Evolutionary conservation across 805 yeast species (phyloP).

Genomic region (Jamesozyma lodderae): DNA sequence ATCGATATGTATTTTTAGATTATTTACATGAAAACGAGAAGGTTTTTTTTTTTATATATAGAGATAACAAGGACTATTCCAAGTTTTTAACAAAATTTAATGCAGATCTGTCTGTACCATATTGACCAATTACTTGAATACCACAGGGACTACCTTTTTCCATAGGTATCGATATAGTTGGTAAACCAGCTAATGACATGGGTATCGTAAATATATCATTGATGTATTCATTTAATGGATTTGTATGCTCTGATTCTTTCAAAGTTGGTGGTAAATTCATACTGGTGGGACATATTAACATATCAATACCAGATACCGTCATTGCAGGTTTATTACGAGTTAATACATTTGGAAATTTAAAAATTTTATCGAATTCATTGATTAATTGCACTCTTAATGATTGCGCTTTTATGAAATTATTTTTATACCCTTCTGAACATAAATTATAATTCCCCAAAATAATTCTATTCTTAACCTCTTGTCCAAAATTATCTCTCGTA

Average conservation of each 20-base stretch:
- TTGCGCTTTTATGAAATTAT: conserved; percentile 72
- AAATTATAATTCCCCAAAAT: conserved; percentile 79
- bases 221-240: conserved; percentile 52
- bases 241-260: conserved; percentile 27
- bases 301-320: conserved; percentile 49
- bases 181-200: conserved; percentile 84
- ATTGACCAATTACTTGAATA: conserved; percentile 77
- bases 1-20: background rate
- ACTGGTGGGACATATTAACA: conserved; percentile 68
- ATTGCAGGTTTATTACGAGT: conserved; percentile 13
- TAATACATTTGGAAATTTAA: conserved; percentile 42
- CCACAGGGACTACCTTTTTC: conserved; percentile 36
- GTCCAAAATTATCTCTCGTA: conserved; percentile 63
- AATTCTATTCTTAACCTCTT: conserved; percentile 76
- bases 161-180: conserved; percentile 72
- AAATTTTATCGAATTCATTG: conserved; percentile 56
- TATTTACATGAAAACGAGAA: background rate
- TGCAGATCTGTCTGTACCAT: conserved; percentile 65
- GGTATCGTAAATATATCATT: conserved; percentile 87
- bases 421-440: conserved; percentile 58
- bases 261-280: conserved; percentile 47
- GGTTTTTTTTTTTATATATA: too few relatives aligned
- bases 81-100: conserved; percentile 31
- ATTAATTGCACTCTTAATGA: conserved; percentile 51
- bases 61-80: background rate